These are phyloP conservation scores for Oropetium thomaeum DNA, from an alignment of 176 grass and related monocot genomes.

Conservation along the genomic window DNA sequence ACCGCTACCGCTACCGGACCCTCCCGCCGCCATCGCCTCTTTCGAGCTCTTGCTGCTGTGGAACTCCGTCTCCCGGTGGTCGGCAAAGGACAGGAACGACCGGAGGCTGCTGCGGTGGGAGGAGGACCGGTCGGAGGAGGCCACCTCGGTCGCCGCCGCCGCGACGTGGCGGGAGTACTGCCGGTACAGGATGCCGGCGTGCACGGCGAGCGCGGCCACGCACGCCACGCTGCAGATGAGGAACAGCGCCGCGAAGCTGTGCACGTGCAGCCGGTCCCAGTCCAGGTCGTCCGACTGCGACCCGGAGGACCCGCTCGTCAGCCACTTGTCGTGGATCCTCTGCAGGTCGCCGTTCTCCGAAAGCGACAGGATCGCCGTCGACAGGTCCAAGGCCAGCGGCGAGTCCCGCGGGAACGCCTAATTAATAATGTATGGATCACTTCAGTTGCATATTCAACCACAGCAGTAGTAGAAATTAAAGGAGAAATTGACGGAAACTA, in stretches of 20 bases:
- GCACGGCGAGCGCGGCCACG: constrained; percentile 51
- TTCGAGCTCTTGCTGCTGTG: not conserved
- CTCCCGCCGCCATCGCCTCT: constrained; percentile 8
- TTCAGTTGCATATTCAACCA: too few species aligned
- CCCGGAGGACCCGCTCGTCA: constrained; percentile 13
- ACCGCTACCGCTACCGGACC: constrained; percentile 10
- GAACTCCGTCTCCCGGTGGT: constrained; percentile 31
- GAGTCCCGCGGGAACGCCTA: constrained; percentile 81
- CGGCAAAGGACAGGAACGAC: constrained; percentile 72
- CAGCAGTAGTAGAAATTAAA: too few species aligned
- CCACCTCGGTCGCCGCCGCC: too few species aligned
- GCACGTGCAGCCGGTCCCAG: constrained; percentile 48
- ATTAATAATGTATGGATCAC: too few species aligned
- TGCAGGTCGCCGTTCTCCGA: constrained; percentile 90
- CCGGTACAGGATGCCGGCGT: constrained; percentile 36
- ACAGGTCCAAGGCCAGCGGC: constrained; percentile 64
- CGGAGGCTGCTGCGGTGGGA: constrained; percentile 38
- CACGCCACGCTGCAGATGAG: constrained; percentile 74
- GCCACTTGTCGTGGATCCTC: constrained; percentile 76
- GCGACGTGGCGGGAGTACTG: constrained; percentile 45
- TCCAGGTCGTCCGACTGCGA: constrained; percentile 28
- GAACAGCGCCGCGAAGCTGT: constrained; percentile 74
- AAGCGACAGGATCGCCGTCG: constrained; percentile 72
- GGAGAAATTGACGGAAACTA: too few species aligned
- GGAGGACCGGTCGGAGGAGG: not conserved